A percentile compares a stretch with the other conserved stretches of the same genome.
phyloP scores from a whole-genome alignment of 2,329 filamentous ascomycete genomes.

The Alternaria longipes region DNA sequence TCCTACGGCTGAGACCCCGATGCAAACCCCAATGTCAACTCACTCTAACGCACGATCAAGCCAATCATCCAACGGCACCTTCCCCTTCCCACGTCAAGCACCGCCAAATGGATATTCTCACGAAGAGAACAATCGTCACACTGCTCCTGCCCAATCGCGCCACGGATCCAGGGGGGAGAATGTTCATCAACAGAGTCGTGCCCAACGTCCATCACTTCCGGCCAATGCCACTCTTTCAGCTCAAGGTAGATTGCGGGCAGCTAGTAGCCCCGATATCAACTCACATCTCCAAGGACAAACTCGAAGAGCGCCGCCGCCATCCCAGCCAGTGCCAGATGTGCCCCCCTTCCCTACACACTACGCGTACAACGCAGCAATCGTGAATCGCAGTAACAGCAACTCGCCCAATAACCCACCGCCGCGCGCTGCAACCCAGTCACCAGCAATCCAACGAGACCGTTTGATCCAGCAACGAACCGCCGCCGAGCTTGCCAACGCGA shows the following conservation, averaged over 20 bases:
- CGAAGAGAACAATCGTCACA: conserved; percentile 81
- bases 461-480: conserved; percentile 52
- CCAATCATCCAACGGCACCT: conserved; percentile 75
- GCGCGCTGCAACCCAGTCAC: conserved; percentile 75
- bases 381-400: conserved; percentile 81
- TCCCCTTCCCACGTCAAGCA: conserved; percentile 79
- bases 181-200: conserved; percentile 71
- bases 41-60: conserved; percentile 70
- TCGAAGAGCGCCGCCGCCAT: conserved; percentile 58
- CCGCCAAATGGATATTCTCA: conserved; percentile 76
- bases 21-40: conserved; percentile 76
- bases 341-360: conserved; percentile 65
- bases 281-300: conserved; percentile 66
- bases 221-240: conserved; percentile 64
- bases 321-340: conserved; percentile 53
- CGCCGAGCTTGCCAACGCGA: conserved; percentile 54
- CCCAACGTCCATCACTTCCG: conserved; percentile 81
- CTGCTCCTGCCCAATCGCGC: conserved; percentile 82
- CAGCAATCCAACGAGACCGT: conserved; percentile 71
- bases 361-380: conserved; percentile 65
- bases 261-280: conserved; percentile 92
- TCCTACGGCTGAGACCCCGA: conserved; percentile 80
- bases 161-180: conserved; percentile 81
- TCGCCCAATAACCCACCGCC: conserved; percentile 79
- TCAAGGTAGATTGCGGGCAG: conserved; percentile 77